These are phyloP conservation scores for Urostyla sp. DNA, from an alignment of 73 alveolate species.

Conservation along the genomic window DNA sequence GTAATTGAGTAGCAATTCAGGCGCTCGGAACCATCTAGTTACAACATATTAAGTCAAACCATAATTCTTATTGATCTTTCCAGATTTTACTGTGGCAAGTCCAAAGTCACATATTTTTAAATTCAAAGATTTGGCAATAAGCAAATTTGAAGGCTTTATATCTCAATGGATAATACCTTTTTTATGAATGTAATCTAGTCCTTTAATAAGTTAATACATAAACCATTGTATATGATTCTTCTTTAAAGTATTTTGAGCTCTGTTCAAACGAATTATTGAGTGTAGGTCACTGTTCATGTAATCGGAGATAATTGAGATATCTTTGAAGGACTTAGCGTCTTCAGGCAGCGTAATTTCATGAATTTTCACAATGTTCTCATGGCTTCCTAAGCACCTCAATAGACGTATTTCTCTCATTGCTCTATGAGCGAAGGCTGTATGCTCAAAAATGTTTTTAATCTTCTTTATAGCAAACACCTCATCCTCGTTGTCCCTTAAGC, in stretches of 20 bases:
- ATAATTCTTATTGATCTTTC: slow-evolving; percentile 66
- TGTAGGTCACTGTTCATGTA: slow-evolving; percentile 76
- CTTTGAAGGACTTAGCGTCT: slow-evolving; percentile 27
- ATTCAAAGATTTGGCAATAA: slow-evolving; percentile 92
- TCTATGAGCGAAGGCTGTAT: slow-evolving; percentile 78
- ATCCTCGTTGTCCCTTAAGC: not conserved
- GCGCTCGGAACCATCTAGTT: slow-evolving; percentile 93
- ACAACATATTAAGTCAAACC: slow-evolving; percentile 85
- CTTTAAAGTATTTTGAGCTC: slow-evolving; percentile 20
- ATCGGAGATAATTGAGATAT: slow-evolving; percentile 58
- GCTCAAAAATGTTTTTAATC: slow-evolving; percentile 87
- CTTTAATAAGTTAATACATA: slow-evolving; percentile 92
- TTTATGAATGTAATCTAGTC: slow-evolving; percentile 92
- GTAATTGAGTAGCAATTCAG: slow-evolving; percentile 77
- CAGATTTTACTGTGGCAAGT: slow-evolving; percentile 79
- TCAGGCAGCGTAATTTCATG: slow-evolving; percentile 26
- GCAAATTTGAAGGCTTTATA: slow-evolving; percentile 91
- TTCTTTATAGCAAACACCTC: slow-evolving; percentile 78
- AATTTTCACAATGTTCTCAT: slow-evolving; percentile 63
- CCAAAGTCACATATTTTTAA: slow-evolving; percentile 97
- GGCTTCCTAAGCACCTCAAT: slow-evolving; percentile 68
- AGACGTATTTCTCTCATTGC: slow-evolving; percentile 82
- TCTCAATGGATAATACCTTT: slow-evolving; percentile 95
- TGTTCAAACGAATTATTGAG: slow-evolving; percentile 61
- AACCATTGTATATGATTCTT: slow-evolving; percentile 95